Percentiles rank a stretch among this genome's conserved stretches.
phyloP scores from a whole-genome alignment of 805 yeast genomes.

The Barnettozyma sucrosica region DNA sequence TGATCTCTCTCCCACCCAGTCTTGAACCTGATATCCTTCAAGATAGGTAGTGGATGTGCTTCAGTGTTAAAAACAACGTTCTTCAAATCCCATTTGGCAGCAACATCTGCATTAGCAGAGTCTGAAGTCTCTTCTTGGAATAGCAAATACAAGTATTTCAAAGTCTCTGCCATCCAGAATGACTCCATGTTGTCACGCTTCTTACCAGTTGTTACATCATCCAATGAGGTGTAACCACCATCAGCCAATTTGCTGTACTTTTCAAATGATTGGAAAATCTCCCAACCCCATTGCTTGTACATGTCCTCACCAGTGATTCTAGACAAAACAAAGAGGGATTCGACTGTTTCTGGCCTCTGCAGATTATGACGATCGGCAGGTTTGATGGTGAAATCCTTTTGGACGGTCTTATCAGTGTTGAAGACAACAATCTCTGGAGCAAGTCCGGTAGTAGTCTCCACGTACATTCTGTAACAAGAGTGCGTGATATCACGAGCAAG shows the following conservation, averaged over 20 bases:
- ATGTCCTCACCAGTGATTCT: conserved; percentile 74
- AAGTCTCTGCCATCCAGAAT: conserved; percentile 91
- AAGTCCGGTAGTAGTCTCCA: conserved; percentile 64
- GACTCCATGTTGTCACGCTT: conserved; percentile 76
- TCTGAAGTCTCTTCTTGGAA: conserved; percentile 62
- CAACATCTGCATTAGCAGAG: conserved; percentile 55
- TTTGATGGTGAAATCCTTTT: conserved; percentile 60
- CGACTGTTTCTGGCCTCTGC: conserved; percentile 93
- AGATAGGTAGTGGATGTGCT: conserved; percentile 87
- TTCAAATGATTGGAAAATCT: conserved; percentile 67
- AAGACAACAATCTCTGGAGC: conserved; percentile 88
- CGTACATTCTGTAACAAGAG: conserved; percentile 84
- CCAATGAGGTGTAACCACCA: conserved; percentile 56
- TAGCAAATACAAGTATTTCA: conserved; percentile 75
- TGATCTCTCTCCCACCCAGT: conserved; percentile 55
- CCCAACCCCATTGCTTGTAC: conserved; percentile 87
- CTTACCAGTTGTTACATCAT: conserved; percentile 50
- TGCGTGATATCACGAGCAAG: conserved; percentile 71
- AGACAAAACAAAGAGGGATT: conserved; percentile 74
- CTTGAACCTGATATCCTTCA: conserved; percentile 44
- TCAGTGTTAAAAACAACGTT: conserved; percentile 77
- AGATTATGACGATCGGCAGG: conserved; percentile 73
- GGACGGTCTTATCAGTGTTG: conserved; percentile 44
- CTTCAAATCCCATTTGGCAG: conserved; percentile 1
- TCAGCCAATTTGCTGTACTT: conserved; percentile 47